phyloP scores from a whole-genome alignment of 495 filamentous ascomycete genomes.

The Haplographium delicatum region DNA sequence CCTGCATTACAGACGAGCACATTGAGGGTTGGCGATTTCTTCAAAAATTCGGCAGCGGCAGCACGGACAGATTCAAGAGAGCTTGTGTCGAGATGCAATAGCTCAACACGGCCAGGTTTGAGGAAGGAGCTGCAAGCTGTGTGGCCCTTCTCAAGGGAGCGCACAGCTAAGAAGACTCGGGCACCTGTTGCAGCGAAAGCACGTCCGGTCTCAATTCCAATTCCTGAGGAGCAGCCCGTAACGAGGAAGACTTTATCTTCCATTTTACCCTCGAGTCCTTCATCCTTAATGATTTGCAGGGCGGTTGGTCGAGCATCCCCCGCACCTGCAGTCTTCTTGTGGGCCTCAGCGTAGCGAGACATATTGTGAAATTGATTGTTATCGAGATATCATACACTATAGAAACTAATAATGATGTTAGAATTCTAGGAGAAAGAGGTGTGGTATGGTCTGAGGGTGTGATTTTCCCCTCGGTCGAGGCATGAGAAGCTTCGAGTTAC shows the following conservation, averaged over 20 bases:
- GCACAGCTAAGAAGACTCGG: constrained; percentile 37
- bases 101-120: constrained; percentile 25
- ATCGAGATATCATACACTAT: no score
- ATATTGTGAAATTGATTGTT: no score
- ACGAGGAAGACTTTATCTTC: constrained; percentile 44
- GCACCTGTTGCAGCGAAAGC: constrained; percentile 44
- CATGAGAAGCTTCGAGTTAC: no score
- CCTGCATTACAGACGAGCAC: constrained; percentile 58
- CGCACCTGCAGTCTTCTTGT: constrained; percentile 37
- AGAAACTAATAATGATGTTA: no score
- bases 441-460: no score
- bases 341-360: constrained; percentile 34
- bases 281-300: constrained; percentile 46
- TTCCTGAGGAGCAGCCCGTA: constrained; percentile 45
- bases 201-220: constrained; percentile 45
- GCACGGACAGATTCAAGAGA: constrained; percentile 25
- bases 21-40: constrained; percentile 31
- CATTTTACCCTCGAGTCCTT: constrained; percentile 35
- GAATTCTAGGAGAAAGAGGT: no score
- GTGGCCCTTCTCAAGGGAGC: constrained; percentile 36
- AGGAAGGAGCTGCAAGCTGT: constrained; percentile 27
- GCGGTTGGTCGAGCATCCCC: constrained; percentile 53
- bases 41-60: constrained; percentile 25
- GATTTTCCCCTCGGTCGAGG: no score
- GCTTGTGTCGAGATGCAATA: constrained; percentile 33